Conservation (phyloP, 2,329 filamentous ascomycete genomes). For the Cladosporium sp. region DNA sequence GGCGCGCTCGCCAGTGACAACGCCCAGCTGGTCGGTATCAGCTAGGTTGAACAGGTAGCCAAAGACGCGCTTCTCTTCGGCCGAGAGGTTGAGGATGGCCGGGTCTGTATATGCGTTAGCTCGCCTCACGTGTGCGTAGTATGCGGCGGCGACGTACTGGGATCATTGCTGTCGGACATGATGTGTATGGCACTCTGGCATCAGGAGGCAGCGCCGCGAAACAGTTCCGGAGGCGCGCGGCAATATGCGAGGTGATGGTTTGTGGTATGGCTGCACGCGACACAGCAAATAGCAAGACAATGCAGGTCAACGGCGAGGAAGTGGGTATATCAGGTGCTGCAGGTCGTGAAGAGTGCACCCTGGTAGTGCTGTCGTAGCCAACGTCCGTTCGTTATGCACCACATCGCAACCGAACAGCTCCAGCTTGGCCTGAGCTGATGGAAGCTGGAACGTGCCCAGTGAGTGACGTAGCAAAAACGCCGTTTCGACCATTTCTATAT, state of each 20-base stretch:
- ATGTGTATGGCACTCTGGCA: conserved; percentile 12
- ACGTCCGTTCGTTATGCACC: not conserved
- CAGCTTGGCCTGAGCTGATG: not conserved
- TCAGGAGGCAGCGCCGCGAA: conserved; percentile 17
- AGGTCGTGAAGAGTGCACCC: conserved; percentile 13
- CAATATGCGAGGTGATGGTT: not conserved
- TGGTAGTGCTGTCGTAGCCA: not conserved
- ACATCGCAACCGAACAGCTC: conserved; percentile 9
- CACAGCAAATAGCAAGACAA: not conserved
- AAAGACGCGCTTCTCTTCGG: conserved; percentile 92
- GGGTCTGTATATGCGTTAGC: conserved; percentile 30
- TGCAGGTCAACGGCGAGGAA: not conserved
- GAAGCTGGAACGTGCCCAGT: no score
- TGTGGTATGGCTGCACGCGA: conserved; percentile 2
- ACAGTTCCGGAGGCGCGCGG: conserved; percentile 9
- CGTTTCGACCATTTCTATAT: no score
- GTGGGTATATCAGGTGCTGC: not conserved
- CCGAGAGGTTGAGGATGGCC: conserved; percentile 65
- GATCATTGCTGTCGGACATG: conserved; percentile 25
- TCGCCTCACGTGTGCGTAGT: not conserved
- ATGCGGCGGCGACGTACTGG: conserved; percentile 17
- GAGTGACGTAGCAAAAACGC: no score
- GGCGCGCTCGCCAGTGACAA: conserved; percentile 92
- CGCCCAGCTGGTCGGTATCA: conserved; percentile 85
- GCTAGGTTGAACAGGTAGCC: conserved; percentile 91